These are phyloP conservation scores for Ophiosphaerella narmari DNA, from an alignment of 2,329 filamentous ascomycete species.

Conservation along the genomic window DNA sequence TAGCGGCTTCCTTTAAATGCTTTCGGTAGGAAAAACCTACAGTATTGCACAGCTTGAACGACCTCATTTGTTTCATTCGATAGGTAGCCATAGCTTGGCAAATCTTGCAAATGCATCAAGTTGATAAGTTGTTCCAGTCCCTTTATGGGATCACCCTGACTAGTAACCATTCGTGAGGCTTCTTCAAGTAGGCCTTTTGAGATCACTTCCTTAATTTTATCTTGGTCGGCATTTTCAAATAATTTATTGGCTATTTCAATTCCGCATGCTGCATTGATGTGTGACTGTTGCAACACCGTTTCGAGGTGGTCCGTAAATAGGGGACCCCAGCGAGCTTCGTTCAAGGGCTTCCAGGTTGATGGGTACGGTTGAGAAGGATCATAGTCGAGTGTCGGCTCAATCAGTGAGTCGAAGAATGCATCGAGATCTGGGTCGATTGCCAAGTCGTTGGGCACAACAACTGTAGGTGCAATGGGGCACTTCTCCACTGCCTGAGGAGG, in stretches of 20 bases:
- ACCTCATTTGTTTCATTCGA: constrained; percentile 31
- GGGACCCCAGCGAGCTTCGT: no score
- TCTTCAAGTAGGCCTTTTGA: constrained; percentile 11
- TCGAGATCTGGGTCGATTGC: no score
- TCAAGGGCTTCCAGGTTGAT: no score
- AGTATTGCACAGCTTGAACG: constrained; percentile 39
- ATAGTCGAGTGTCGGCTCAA: no score
- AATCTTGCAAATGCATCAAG: constrained; percentile 20
- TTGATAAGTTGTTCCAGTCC: constrained; percentile 18
- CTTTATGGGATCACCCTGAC: constrained; percentile 19
- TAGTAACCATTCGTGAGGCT: constrained; percentile 18
- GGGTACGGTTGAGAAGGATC: no score
- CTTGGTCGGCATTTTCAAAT: constrained; percentile 12
- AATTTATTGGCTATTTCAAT: constrained; percentile 9
- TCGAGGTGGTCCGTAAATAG: constrained; percentile 1
- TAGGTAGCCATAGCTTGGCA: constrained; percentile 29
- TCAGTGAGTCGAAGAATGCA: no score
- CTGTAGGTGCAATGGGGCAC: not conserved
- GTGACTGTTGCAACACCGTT: constrained; percentile 1
- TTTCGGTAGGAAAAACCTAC: constrained; percentile 13
- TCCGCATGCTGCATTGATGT: not conserved
- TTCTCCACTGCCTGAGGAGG: not conserved
- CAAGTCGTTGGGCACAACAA: not conserved
- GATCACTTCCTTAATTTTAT: constrained; percentile 20
- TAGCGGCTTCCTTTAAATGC: not conserved